These are phyloP conservation scores for Clarireedia hainanense DNA, from an alignment of 2,329 filamentous ascomycete genomes.

Conservation along the genomic window DNA sequence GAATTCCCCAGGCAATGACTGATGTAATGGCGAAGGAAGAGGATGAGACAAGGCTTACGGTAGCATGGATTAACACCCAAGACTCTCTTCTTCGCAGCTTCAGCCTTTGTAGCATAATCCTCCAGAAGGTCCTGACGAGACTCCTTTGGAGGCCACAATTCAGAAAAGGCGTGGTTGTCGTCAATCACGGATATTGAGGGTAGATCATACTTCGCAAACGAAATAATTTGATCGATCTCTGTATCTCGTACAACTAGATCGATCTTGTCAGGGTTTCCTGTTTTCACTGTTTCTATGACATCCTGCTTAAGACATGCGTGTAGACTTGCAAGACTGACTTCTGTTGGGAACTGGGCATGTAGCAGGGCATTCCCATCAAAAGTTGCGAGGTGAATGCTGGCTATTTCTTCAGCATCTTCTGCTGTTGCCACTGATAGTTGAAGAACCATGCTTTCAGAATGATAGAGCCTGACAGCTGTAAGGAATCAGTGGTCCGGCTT, in stretches of 20 bases:
- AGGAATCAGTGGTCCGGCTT: no score
- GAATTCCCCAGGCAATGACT: neutral
- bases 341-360: conserved; percentile 24
- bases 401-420: conserved; percentile 20
- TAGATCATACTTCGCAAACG: conserved; percentile 26
- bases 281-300: conserved; percentile 12
- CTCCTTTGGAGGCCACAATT: conserved; percentile 12
- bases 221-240: conserved; percentile 16
- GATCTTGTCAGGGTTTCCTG: conserved; percentile 11
- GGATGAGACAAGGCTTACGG: conserved; percentile 16
- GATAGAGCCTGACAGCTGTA: neutral
- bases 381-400: conserved; percentile 26
- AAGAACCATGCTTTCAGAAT: conserved; percentile 15
- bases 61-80: conserved; percentile 19
- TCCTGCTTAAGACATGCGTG: conserved; percentile 16
- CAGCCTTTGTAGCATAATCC: conserved; percentile 16
- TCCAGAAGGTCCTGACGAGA: conserved; percentile 15
- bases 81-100: conserved; percentile 17
- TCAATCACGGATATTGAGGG: conserved; percentile 9
- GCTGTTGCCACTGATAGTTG: conserved; percentile 14
- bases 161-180: conserved; percentile 1
- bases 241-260: conserved; percentile 20
- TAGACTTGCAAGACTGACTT: conserved; percentile 13
- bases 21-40: neutral
- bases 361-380: conserved; percentile 21